Percentiles rank a stretch among this genome's conserved stretches.
Evolutionary conservation across 805 yeast species (phyloP).

Genomic region (Candida andamanensis): DNA sequence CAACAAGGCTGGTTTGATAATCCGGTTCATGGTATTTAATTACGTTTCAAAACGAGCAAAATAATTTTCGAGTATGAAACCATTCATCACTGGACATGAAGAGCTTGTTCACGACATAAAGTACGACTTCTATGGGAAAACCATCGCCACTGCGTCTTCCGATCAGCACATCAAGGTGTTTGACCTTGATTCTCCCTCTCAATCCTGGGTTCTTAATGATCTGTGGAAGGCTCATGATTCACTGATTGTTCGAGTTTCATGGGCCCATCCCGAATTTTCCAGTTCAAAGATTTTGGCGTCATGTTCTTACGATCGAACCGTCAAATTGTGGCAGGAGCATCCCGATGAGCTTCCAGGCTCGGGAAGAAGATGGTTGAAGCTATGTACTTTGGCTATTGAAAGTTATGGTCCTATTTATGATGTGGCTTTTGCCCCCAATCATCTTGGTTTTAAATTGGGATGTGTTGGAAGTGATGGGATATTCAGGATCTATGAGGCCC

Average conservation of each 20-base stretch:
- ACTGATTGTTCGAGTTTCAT: constrained; percentile 70
- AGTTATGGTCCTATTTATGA: constrained; percentile 85
- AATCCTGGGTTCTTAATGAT: constrained; percentile 81
- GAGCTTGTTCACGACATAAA: constrained; percentile 87
- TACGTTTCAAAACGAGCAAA: not conserved
- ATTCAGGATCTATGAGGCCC: constrained; percentile 76
- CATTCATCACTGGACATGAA: constrained; percentile 87
- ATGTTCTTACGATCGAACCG: constrained; percentile 84
- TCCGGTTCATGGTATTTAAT: not conserved
- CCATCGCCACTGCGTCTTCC: constrained; percentile 90
- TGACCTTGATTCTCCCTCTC: constrained; percentile 59
- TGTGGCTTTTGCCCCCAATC: constrained; percentile 84
- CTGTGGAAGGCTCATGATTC: constrained; percentile 96
- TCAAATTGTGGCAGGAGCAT: constrained; percentile 88
- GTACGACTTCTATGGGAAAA: constrained; percentile 89
- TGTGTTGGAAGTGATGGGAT: constrained; percentile 88
- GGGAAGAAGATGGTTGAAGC: constrained; percentile 79
- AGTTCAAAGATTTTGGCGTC: constrained; percentile 77
- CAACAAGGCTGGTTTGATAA: constrained; percentile 10
- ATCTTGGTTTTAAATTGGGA: constrained; percentile 75
- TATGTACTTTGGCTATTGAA: constrained; percentile 72
- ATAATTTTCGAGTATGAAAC: constrained; percentile 37
- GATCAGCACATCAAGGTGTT: constrained; percentile 92
- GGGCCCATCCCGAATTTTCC: constrained; percentile 90
- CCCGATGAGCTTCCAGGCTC: constrained; percentile 68